Conservation (phyloP, 2,329 filamentous ascomycete genomes). For the Cordyceps fumosorosea region DNA sequence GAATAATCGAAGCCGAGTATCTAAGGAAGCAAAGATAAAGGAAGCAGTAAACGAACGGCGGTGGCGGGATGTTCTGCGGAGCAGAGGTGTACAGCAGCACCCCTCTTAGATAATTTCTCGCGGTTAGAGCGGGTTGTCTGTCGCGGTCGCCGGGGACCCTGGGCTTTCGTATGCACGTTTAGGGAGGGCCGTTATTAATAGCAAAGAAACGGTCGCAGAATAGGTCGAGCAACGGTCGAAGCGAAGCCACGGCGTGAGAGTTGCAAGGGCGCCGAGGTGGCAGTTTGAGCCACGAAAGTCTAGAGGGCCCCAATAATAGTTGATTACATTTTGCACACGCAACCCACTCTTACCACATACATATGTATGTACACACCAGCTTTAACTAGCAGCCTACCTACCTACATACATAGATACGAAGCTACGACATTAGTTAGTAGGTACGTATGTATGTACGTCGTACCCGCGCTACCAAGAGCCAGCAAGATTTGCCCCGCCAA, state of each 20-base stretch:
- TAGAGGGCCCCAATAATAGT: not conserved
- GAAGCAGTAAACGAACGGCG: not conserved
- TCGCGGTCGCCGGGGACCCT: not conserved
- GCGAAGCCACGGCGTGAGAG: not conserved
- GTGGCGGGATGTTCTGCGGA: not conserved
- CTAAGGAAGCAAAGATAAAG: not conserved
- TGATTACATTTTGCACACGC: conserved; percentile 3
- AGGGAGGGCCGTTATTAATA: not conserved
- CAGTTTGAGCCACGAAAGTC: not conserved
- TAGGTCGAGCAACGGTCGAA: not conserved
- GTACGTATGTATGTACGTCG: too few relatives aligned
- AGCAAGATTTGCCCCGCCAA: not conserved
- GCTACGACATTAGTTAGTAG: too few relatives aligned
- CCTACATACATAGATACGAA: too few relatives aligned
- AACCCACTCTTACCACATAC: not conserved
- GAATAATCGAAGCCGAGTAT: not conserved
- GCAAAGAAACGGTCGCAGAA: not conserved
- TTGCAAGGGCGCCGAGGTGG: not conserved
- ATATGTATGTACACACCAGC: too few relatives aligned
- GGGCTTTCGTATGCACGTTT: not conserved
- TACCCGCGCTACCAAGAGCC: not conserved
- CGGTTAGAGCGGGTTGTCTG: not conserved
- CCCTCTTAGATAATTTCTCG: conserved; percentile 6
- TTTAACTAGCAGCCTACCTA: too few relatives aligned
- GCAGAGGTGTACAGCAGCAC: not conserved